A percentile compares a stretch with the other conserved stretches of the same genome.
Conservation (phyloP, 2,329 filamentous ascomycete genomes). For the Aschersonia sp. region DNA sequence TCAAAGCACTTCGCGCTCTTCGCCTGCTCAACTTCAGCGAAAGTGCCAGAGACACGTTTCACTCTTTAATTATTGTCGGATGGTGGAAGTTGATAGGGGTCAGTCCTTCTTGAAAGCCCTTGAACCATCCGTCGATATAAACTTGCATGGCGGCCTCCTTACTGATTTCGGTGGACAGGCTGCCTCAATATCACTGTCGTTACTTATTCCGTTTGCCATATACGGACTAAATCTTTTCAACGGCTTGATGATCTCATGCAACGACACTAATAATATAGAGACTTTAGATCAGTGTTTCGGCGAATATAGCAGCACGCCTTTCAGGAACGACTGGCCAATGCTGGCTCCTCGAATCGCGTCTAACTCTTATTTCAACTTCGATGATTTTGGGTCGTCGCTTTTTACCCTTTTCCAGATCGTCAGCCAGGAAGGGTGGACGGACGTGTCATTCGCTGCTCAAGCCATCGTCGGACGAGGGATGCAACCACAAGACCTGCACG, state of each 20-base stretch:
- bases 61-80: slow-evolving; percentile 86
- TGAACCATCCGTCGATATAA: neutral
- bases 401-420: slow-evolving; percentile 99
- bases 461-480: slow-evolving; percentile 61
- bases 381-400: slow-evolving; percentile 82
- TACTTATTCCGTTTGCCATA: slow-evolving; percentile 91
- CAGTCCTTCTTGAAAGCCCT: slow-evolving; percentile 17
- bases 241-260: slow-evolving; percentile 66
- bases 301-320: slow-evolving; percentile 66
- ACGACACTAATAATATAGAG: slow-evolving; percentile 42
- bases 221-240: slow-evolving; percentile 91
- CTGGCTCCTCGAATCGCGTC: slow-evolving; percentile 66
- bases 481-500: slow-evolving; percentile 55
- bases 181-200: slow-evolving; percentile 83
- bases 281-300: slow-evolving; percentile 64
- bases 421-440: slow-evolving; percentile 93
- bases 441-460: slow-evolving; percentile 77
- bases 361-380: slow-evolving; percentile 83
- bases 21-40: slow-evolving; percentile 91
- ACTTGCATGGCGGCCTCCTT: neutral
- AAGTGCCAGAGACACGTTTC: slow-evolving; percentile 88
- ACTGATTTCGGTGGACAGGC: slow-evolving; percentile 30
- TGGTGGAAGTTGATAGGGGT: slow-evolving; percentile 86
- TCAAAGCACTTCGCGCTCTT: slow-evolving; percentile 88
- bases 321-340: slow-evolving; percentile 59